Percentiles rank a stretch among this genome's conserved stretches.
Conservation (phyloP, 768 basidiomycete species). For the Arthromyces matolae region DNA sequence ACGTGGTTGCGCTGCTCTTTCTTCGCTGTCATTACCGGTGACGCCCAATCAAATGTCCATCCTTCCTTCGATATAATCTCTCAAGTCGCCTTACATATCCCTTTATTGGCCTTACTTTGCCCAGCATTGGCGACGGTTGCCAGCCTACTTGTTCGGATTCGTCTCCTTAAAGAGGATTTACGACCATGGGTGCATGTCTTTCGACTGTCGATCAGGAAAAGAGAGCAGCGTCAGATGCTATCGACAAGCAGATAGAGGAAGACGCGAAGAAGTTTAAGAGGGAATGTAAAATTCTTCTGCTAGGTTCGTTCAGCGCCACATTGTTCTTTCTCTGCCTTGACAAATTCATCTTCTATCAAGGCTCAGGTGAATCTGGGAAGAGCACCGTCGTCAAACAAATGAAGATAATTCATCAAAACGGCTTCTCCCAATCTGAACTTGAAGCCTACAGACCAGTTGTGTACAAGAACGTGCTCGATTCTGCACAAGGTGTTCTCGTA, state of each 20-base stretch:
- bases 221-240: conserved; percentile 63
- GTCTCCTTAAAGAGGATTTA: too few species aligned
- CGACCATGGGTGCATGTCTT: conserved; percentile 63
- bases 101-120: too few species aligned
- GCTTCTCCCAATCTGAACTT: conserved; percentile 78
- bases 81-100: too few species aligned
- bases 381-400: conserved; percentile 97
- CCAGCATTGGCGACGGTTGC: too few species aligned
- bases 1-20: too few species aligned
- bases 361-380: conserved; percentile 94
- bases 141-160: too few species aligned
- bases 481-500: conserved; percentile 78
- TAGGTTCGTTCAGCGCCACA: conserved; percentile 48
- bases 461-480: conserved; percentile 85
- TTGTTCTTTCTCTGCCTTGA: not conserved
- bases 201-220: conserved; percentile 54
- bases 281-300: conserved; percentile 88
- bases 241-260: conserved; percentile 83
- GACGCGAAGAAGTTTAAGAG: conserved; percentile 77
- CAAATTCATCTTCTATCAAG: conserved; percentile 32
- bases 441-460: conserved; percentile 73
- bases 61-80: too few species aligned
- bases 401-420: conserved; percentile 96
- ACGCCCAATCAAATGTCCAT: too few species aligned
- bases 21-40: too few species aligned